phyloP scores from a whole-genome alignment of 305 asterid genomes.

The Rubia peregrina region DNA sequence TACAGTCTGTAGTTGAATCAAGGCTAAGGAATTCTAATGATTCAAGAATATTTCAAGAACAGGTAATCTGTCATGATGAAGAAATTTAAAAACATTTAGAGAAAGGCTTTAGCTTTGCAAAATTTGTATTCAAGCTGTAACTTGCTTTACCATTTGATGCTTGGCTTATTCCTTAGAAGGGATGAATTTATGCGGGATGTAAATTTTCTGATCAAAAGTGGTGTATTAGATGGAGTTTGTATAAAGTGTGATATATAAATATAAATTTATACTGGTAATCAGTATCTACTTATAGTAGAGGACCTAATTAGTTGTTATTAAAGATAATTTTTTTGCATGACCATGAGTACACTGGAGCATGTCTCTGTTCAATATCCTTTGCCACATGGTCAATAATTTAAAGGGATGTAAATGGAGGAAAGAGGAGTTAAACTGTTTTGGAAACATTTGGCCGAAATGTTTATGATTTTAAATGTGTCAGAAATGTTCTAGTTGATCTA shows the following conservation, averaged over 20 bases:
- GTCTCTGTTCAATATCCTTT: neutral
- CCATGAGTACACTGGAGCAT: neutral
- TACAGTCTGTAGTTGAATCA: slow-evolving; percentile 67
- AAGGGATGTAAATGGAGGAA: slow-evolving; percentile 1
- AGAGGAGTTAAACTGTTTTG: neutral
- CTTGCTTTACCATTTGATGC: neutral
- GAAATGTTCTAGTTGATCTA: neutral
- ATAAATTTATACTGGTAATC: neutral
- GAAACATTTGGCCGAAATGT: neutral
- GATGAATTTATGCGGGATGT: neutral
- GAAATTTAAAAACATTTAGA: neutral
- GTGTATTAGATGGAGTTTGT: neutral
- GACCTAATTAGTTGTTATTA: neutral
- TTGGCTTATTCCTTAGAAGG: neutral
- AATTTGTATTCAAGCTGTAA: neutral
- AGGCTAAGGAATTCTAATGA: slow-evolving; percentile 81
- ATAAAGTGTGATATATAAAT: neutral
- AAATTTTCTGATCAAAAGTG: neutral
- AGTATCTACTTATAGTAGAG: neutral
- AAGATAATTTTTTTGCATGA: neutral
- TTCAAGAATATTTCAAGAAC: slow-evolving; percentile 77
- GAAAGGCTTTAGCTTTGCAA: neutral
- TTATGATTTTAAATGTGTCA: neutral
- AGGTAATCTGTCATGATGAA: slow-evolving; percentile 41
- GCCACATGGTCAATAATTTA: neutral